Percentiles rank a stretch among this genome's conserved stretches.
phyloP scores from a whole-genome alignment of 2,329 filamentous ascomycete genomes.

The Sporothrix variecibatus region DNA sequence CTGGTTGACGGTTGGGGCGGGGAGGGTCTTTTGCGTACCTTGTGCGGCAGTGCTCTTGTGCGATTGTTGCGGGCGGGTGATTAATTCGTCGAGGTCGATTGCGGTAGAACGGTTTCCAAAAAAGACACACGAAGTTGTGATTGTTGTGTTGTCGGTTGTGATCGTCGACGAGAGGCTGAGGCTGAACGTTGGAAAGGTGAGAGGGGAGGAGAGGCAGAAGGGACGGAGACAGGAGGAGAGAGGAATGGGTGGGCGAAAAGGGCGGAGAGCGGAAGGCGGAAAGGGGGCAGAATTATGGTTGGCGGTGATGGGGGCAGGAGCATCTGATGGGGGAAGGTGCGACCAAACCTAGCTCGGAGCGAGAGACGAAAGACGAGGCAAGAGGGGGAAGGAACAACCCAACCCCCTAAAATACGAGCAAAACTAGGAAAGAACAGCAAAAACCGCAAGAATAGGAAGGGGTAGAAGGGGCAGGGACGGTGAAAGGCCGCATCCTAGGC shows the following conservation, averaged over 20 bases:
- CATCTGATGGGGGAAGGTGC: slow-evolving; percentile 22
- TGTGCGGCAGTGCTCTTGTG: slow-evolving; percentile 8
- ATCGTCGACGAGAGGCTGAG: slow-evolving; percentile 6
- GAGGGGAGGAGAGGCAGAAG: neutral
- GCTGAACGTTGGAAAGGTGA: neutral
- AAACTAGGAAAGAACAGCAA: too few relatives aligned
- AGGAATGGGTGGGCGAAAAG: slow-evolving; percentile 12
- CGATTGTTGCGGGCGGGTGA: neutral
- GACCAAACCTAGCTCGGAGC: slow-evolving; percentile 2
- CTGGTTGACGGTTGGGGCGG: neutral
- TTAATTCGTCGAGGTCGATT: neutral
- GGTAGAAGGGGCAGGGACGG: neutral
- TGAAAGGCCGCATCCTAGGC: neutral
- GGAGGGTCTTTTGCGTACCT: slow-evolving; percentile 9
- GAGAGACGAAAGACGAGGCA: neutral
- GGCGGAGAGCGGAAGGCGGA: slow-evolving; percentile 20
- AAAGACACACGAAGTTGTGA: neutral
- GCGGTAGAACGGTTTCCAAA: neutral
- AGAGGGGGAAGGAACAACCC: neutral
- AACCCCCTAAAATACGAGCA: slow-evolving; percentile 4
- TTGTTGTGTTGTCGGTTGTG: neutral
- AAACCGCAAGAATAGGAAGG: slow-evolving; percentile 11
- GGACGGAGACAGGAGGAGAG: slow-evolving; percentile 8
- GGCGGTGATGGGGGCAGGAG: slow-evolving; percentile 26
- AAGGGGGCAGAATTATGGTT: slow-evolving; percentile 31